These are phyloP conservation scores for Penicillium sp. DNA, from an alignment of 2,329 filamentous ascomycete genomes.

Conservation along the genomic window DNA sequence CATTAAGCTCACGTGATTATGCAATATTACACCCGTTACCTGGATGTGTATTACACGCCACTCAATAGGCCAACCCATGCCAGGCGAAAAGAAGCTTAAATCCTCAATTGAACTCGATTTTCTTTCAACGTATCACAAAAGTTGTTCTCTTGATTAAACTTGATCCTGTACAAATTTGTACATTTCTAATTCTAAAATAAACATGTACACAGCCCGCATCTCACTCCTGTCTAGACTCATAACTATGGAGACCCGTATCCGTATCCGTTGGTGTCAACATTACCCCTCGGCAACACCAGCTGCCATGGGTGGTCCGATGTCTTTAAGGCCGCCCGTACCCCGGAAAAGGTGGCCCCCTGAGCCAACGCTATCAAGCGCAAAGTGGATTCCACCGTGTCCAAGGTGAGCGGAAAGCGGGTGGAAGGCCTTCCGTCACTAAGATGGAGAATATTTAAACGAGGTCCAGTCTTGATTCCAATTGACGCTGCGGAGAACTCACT, in stretches of 20 bases:
- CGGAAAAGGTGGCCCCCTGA: slow-evolving; percentile 2
- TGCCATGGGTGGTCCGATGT: slow-evolving; percentile 7
- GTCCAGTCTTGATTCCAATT: not conserved
- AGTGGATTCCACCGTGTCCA: slow-evolving; percentile 1
- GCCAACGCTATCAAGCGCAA: not conserved
- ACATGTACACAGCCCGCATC: not conserved
- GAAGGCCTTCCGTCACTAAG: slow-evolving; percentile 6
- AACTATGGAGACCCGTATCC: not conserved
- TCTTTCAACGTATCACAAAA: not conserved
- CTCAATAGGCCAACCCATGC: not conserved
- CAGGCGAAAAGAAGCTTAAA: not conserved
- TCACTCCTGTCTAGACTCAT: not conserved
- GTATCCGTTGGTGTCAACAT: not conserved
- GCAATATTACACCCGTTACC: not conserved
- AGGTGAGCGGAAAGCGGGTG: slow-evolving; percentile 10
- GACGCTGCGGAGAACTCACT: not conserved
- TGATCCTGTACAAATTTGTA: no score
- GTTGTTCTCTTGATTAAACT: not conserved
- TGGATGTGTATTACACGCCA: not conserved
- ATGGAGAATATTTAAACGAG: slow-evolving; percentile 5
- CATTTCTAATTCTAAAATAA: not conserved
- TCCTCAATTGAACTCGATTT: not conserved
- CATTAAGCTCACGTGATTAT: not conserved
- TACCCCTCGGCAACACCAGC: slow-evolving; percentile 9
- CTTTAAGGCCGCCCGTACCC: not conserved